Base-by-base conservation (phyloP, 1,139 yeast species). In the Kodamaea arcana region DNA sequence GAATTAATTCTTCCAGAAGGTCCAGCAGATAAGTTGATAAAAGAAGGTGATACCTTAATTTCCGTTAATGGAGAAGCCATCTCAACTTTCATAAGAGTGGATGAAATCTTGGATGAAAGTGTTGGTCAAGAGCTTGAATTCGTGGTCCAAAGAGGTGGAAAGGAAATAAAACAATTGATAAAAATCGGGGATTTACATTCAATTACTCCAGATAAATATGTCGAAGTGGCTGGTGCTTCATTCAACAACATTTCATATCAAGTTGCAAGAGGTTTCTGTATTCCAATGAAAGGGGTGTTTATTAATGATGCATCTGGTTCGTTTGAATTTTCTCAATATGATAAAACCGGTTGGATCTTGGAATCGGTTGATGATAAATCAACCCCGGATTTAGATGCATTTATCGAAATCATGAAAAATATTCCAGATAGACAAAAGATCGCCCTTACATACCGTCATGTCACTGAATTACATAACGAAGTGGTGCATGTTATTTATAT, bases 161-260 rank as follows among this genome's bases (percentile, higher is more conserved):
- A 71, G 39, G 75, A 75, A 38, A 57, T 80, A 14, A 58, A 52
- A 5, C 72, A 78, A 30, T 55, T 43, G 6, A 76, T 86, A 35
- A 58, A 51, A 12, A 81, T 88, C 29, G 88, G 84, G 15, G 85
- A 90, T 52, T 65, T 88, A 41, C 95, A 88, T 55, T 66, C 72
- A 6, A 84, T 88, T 29, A 83, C 97, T 0, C 97, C 97, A 26
- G 76, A 76, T 48, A 69, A 86, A 45, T 87, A 77, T 53, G 82
- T 88, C 3, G 85, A 82, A 42, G 92, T 83, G 7, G 83, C 85
- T 31, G 97, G 97, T 35, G 95, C 94, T 1, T 73, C 85, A 1
- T 86, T 88, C 61, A 88, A 88, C 54, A 80, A 84, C 35, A 62
- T 88, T 45, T 83, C 94, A 30, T 90, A 88, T 56, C 97, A 88